Conservation (phyloP, 805 yeast species). For the Sugiyamaella lignohabitans region DNA sequence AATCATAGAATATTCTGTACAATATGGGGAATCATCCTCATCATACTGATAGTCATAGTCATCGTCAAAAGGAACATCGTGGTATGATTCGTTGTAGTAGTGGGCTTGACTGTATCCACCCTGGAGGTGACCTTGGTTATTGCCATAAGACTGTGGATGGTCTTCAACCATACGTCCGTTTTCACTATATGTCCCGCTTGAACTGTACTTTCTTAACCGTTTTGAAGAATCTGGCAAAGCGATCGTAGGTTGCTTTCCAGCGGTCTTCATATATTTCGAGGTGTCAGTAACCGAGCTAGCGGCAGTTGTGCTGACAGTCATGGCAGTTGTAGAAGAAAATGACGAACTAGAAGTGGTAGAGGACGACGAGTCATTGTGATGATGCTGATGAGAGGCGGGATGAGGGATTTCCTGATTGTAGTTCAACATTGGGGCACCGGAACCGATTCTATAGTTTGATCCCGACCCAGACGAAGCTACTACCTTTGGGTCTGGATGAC, state of each 20-base stretch:
- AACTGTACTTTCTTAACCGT: neutral
- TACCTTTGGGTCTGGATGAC: neutral
- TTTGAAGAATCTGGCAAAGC: constrained; percentile 1
- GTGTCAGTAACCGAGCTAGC: neutral
- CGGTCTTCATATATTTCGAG: too few species aligned
- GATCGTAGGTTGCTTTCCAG: too few species aligned
- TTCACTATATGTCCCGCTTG: neutral
- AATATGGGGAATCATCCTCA: constrained; percentile 5
- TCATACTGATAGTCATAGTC: neutral
- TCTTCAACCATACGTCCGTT: neutral
- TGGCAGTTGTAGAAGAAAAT: neutral
- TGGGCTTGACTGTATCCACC: too few species aligned
- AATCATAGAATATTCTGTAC: constrained; percentile 7
- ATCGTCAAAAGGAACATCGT: neutral
- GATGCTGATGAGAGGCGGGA: neutral
- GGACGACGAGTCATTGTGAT: neutral
- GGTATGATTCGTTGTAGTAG: too few species aligned
- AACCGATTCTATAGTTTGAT: neutral
- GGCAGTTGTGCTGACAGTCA: neutral
- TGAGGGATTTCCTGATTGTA: neutral
- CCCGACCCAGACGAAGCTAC: neutral
- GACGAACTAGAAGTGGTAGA: neutral
- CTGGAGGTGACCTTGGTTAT: too few species aligned
- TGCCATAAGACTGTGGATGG: too few species aligned
- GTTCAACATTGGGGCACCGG: neutral